Base-by-base conservation (phyloP, 176 grass and related monocot species). In the Musa itinerans region DNA sequence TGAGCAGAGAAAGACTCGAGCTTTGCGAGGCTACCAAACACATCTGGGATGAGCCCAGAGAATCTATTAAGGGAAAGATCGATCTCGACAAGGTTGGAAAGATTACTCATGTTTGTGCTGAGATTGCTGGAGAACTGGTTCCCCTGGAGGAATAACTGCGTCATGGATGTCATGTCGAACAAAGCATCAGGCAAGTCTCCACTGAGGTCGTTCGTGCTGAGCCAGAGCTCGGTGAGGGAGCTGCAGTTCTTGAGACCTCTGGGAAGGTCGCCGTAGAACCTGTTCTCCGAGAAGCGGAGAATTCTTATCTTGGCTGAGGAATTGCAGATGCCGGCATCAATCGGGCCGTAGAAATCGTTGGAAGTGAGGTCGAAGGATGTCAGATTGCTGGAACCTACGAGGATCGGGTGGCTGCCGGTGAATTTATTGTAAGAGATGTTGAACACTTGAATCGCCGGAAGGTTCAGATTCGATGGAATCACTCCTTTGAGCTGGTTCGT, bases 371-470 rank as follows among this genome's bases (percentile, higher is more conserved):
- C 88, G 11, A 90, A 80, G 21, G 76, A 53, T 69, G 54, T 83
- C 64, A 97, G 85, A 81, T 87, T 93, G 10, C 55, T 19, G 13
- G 85, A 89, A 22, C 63, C 59, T 23, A 64, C 77, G 71, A 91
- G 83, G 66, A 29, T 54, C 0, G 90, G 94, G 74, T 90, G 90
- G n/a, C 61, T 75, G 17, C 88, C 94, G 9, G 65, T 73, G 82
- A 97, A 89, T 12, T 43, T 21, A 79, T 97, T 97, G 82, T 11
- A 83, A 79, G 94, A 97, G 72, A 91, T 22, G 75, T 97, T 93
- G 77, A 97, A 70, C 70, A 70, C 50, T 66, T 78, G 74, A 68
- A 93, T 89, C 53, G 80, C 75, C 73, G 68, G 75, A 74, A 97
- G 86, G 25, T 29, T 86, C n/a, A 6, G 5, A 55, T 16, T 73